These are phyloP conservation scores for Xylariales sp. DNA, from an alignment of 2,329 filamentous ascomycete species.

Conservation along the genomic window DNA sequence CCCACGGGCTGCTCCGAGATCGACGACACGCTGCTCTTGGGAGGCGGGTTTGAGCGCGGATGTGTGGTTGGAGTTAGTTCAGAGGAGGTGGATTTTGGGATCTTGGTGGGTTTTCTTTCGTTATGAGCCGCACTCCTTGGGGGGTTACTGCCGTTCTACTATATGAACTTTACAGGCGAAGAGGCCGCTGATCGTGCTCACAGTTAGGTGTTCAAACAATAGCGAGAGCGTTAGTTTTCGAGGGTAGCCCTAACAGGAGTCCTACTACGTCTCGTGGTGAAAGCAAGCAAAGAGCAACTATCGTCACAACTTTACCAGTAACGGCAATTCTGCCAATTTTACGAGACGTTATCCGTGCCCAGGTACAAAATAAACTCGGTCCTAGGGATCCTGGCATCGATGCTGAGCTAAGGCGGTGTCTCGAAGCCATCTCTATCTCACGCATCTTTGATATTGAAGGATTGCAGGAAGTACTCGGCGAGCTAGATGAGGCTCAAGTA, in stretches of 20 bases:
- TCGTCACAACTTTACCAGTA: slow-evolving; percentile 62
- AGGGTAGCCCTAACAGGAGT: slow-evolving; percentile 17
- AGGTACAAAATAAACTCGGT: slow-evolving; percentile 47
- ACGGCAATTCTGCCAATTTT: slow-evolving; percentile 56
- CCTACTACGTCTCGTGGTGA: background rate
- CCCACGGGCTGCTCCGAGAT: slow-evolving; percentile 61
- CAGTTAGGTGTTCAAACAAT: slow-evolving; percentile 62
- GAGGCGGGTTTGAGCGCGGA: slow-evolving; percentile 61
- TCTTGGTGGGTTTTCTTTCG: slow-evolving; percentile 54
- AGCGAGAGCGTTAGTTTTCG: slow-evolving; percentile 53
- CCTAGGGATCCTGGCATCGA: slow-evolving; percentile 33
- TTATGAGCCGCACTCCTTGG: background rate
- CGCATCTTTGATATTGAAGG: slow-evolving; percentile 70
- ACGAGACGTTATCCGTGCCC: slow-evolving; percentile 54
- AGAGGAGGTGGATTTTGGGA: slow-evolving; percentile 62
- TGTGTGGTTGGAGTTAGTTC: slow-evolving; percentile 65
- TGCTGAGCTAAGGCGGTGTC: slow-evolving; percentile 50
- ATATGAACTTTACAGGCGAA: background rate
- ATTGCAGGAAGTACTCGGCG: slow-evolving; percentile 66
- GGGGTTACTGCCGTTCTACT: background rate
- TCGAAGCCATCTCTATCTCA: slow-evolving; percentile 65
- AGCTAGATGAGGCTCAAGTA: slow-evolving; percentile 55
- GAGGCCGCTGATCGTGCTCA: slow-evolving; percentile 7
- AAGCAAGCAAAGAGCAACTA: slow-evolving; percentile 48
- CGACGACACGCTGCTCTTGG: slow-evolving; percentile 60